Evolutionary conservation across 129 eudicot genomes (phyloP), one percentile per base, ranked within the genome.

Genomic region (Artemisia annua): DNA sequence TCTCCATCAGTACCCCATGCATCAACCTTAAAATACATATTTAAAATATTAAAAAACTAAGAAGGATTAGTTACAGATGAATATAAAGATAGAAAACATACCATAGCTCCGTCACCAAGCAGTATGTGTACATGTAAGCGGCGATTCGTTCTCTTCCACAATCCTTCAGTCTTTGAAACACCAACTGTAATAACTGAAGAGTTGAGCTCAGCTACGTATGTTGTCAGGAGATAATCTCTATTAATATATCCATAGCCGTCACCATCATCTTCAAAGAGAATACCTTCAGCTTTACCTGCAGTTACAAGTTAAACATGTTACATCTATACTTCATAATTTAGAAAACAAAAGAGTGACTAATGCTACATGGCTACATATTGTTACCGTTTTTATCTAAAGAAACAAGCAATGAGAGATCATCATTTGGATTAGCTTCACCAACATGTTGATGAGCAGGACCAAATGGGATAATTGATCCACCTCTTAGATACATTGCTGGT

Each of bases 221-320:
- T 85, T 64, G 99, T 90, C 69, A 90, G 74, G 24, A 90, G 96
- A 78, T 86, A 88, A 20, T 75, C 83, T 6, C 94, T 89, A 16
- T 64, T 82, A 20, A 69, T 83, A 82, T 88, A 95, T 74, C 65
- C 96, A 77, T 88, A 95, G 22, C 99, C 97, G 80, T 95, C 99
- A 53, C 99, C 99, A 75, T 88, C 94, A 74, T 95, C 99, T 85
- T 95, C 99, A 73, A 81, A 95, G 56, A 95, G 86, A 68, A 86
- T 71, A 70, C 99, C 99, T 81, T 88, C 81, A 70, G 97, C 97
- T 82, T 88, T 90, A 26, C 46, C 66, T 61, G 66, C 46, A 28
- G 3, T 11, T 1, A 22, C 66, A 17, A 28, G 46, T 11, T 22
- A 43, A 28, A 61, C 44, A 26, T 26, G 12, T 26, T 1, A 28